Evolutionary conservation across 2,329 filamentous ascomycete species (phyloP).

Genomic region (Colletotrichum sp.): DNA sequence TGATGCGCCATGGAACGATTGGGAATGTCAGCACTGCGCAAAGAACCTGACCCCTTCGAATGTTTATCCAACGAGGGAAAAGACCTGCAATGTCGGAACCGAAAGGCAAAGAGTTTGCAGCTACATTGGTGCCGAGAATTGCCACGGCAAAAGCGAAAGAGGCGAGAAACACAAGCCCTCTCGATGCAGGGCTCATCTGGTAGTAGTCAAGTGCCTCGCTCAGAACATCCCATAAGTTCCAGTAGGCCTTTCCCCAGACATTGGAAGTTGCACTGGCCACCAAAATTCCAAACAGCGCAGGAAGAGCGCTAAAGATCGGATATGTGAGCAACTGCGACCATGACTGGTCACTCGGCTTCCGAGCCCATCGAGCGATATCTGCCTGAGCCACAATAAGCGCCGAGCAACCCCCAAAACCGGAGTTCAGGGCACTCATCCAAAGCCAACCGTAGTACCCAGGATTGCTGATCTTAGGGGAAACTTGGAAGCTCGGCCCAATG

Average conservation of each 20-base stretch:
- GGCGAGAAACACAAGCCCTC: slow-evolving; percentile 37
- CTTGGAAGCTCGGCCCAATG: background rate
- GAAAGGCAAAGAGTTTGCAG: slow-evolving; percentile 44
- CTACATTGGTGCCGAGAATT: slow-evolving; percentile 47
- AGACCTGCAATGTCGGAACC: slow-evolving; percentile 45
- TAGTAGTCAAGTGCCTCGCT: slow-evolving; percentile 38
- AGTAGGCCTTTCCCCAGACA: background rate
- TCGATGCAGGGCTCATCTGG: slow-evolving; percentile 33
- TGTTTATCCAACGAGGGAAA: slow-evolving; percentile 46
- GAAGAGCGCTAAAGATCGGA: background rate
- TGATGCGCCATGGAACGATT: slow-evolving; percentile 31
- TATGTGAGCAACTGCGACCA: background rate
- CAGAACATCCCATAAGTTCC: slow-evolving; percentile 45
- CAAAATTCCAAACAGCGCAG: background rate
- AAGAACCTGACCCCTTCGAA: slow-evolving; percentile 44
- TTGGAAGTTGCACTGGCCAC: background rate
- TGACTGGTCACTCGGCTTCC: background rate
- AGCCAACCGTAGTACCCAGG: background rate
- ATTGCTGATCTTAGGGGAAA: background rate
- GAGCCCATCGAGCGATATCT: background rate
- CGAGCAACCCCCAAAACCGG: background rate
- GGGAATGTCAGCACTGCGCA: slow-evolving; percentile 38
- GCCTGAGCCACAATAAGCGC: background rate
- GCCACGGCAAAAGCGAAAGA: slow-evolving; percentile 32
- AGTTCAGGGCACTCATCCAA: background rate